Percentiles rank a stretch among this genome's conserved stretches.
Conservation (phyloP, 441 rosid species). For the Populus hybrid region DNA sequence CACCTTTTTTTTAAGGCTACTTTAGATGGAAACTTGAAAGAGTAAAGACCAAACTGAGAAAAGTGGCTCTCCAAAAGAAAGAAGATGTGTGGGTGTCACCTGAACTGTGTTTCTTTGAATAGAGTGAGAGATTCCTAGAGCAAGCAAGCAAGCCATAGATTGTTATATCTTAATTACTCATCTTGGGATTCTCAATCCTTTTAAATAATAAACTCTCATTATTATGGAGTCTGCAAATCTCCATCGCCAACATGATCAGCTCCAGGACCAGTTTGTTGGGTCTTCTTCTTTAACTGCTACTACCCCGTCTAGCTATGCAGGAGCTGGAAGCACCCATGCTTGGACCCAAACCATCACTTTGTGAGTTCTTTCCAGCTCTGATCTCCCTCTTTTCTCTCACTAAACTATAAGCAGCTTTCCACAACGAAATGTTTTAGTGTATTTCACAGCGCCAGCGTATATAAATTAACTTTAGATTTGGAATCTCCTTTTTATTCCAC, state of each 20-base stretch:
- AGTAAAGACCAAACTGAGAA: slow-evolving; percentile 36
- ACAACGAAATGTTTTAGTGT: slow-evolving; percentile 20
- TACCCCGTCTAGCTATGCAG: slow-evolving; percentile 45
- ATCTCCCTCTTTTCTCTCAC: slow-evolving; percentile 15
- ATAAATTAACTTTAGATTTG: slow-evolving; percentile 30
- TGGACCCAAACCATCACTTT: slow-evolving; percentile 58
- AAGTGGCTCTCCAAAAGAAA: slow-evolving; percentile 22
- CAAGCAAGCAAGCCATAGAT: slow-evolving; percentile 9
- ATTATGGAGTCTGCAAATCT: slow-evolving; percentile 73
- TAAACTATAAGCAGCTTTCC: slow-evolving; percentile 9
- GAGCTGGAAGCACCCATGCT: slow-evolving; percentile 43
- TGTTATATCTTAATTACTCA: slow-evolving; percentile 33
- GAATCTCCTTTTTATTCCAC: slow-evolving; percentile 19
- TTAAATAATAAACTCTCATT: slow-evolving; percentile 22
- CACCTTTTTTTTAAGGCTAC: slow-evolving; percentile 38
- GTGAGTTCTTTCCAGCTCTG: slow-evolving; percentile 38
- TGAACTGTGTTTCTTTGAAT: slow-evolving; percentile 30
- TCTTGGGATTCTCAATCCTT: slow-evolving; percentile 78
- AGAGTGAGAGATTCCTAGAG: slow-evolving; percentile 33
- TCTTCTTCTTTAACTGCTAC: slow-evolving; percentile 35
- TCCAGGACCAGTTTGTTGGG: slow-evolving; percentile 40
- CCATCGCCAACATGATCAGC: slow-evolving; percentile 49
- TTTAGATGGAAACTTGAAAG: slow-evolving; percentile 46
- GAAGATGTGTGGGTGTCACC: slow-evolving; percentile 48
- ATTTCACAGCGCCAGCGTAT: slow-evolving; percentile 23